These are phyloP conservation scores for Pseudonitzschia multiseries DNA, from an alignment of 108 stramenopile species.

Conservation along the genomic window DNA sequence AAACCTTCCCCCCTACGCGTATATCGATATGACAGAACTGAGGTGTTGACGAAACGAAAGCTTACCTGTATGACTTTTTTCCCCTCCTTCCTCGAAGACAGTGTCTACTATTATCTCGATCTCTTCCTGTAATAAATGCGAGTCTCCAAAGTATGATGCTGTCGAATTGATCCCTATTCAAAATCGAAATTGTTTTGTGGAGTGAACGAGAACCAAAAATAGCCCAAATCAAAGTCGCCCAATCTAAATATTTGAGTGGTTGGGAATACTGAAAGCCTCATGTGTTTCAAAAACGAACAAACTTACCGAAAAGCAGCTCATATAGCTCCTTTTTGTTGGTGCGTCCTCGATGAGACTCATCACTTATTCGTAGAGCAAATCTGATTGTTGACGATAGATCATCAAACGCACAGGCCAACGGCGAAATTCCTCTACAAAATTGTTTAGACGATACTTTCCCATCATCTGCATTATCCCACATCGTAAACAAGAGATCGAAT, in stretches of 20 bases:
- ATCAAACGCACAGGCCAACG: constrained; percentile 52
- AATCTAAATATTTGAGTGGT: too few species aligned
- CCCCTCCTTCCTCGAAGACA: constrained; percentile 26
- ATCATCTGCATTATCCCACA: constrained; percentile 55
- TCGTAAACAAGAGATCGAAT: constrained; percentile 55
- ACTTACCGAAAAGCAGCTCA: constrained; percentile 29
- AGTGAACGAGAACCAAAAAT: background rate
- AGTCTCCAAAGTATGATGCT: constrained; percentile 59
- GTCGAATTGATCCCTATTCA: constrained; percentile 49
- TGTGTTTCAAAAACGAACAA: background rate
- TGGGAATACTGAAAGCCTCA: too few species aligned
- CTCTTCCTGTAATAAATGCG: constrained; percentile 36
- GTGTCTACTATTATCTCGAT: constrained; percentile 45
- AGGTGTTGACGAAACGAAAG: background rate
- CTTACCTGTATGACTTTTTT: constrained; percentile 19
- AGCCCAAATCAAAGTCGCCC: background rate
- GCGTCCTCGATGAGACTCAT: constrained; percentile 18
- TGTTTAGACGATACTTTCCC: constrained; percentile 31
- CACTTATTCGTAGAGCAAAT: constrained; percentile 46
- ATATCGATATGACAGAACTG: background rate
- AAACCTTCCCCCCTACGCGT: background rate
- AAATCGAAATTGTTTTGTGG: background rate
- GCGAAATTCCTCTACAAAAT: constrained; percentile 59
- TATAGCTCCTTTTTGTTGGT: constrained; percentile 28
- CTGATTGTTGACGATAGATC: constrained; percentile 31